Evolutionary conservation across 2,329 filamentous ascomycete species (phyloP), one percentile per base, ranked within the genome.

Genomic region (Arachnopeziza araneosa): DNA sequence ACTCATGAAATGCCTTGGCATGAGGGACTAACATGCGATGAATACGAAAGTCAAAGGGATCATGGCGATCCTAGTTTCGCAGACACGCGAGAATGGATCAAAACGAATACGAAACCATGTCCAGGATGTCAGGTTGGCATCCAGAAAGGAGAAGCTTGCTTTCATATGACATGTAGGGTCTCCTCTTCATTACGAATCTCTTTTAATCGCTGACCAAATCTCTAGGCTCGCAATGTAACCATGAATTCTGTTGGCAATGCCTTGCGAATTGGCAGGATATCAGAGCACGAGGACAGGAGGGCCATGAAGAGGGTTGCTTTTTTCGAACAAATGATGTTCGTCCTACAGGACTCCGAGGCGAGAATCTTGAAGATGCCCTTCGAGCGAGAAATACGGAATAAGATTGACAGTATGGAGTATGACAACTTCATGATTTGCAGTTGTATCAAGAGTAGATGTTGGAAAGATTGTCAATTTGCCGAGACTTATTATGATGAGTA

Each of bases 181-280:
- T n/a, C 21, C 3, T 52, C 24, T 51, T 32, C n/a, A 14, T 7
- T 8, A 2, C 10, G 22, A 17, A 17, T 24, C 1, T 19, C 4
- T 32, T 17, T 21, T 52, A 17, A n/a, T 32, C 9, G 10, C 52
- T 32, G 50, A 14, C 49, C 30, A 57, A 17, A 23, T 21, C 12
- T 14, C 12, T 23, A 62, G 60, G 60, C 21, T 54, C 57, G 5
- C 55, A 60, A 50, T 63, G 61, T 52, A 52, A 49, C 24, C 53
- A 60, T 23, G 58, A 63, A 32, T 63, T 63, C 24, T 63, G 61
- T 36, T 63, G 61, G 61, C 54, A 58, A 24, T 63, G 61, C 52
- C 50, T 60, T 6, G 61, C 56, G 17, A 30, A 52, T 24, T 63
- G 61, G 61, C 10, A 32, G 21, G 54, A 52, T 10, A 58, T 60